Conservation (phyloP, 371 early-diverging fungal species). For the Rhizomucor pusillus region DNA sequence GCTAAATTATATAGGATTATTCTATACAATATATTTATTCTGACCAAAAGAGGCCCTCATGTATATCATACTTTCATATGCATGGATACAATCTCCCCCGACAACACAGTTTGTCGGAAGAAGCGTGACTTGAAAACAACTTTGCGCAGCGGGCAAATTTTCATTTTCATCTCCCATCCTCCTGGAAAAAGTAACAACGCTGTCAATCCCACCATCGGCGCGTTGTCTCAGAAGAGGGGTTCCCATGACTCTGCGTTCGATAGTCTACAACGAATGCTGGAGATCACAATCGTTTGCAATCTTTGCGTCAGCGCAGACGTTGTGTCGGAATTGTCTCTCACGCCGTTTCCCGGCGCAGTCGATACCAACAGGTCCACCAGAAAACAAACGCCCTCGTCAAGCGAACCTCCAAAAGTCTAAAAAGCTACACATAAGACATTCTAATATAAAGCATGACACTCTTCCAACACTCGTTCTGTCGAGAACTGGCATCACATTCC, state of each 20-base stretch:
- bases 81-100: too few species aligned
- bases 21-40: too few species aligned
- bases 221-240: background rate
- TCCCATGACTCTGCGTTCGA: constrained; percentile 29
- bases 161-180: too few species aligned
- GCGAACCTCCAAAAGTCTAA: background rate
- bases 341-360: constrained; percentile 13
- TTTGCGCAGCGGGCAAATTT: too few species aligned
- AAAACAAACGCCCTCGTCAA: too few species aligned
- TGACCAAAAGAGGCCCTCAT: too few species aligned
- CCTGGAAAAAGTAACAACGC: too few species aligned
- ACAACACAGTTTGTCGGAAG: too few species aligned
- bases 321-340: constrained; percentile 34
- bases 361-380: background rate
- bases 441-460: background rate
- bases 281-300: constrained; percentile 23
- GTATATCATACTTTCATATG: too few species aligned
- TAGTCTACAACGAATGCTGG: constrained; percentile 31
- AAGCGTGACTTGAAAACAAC: too few species aligned
- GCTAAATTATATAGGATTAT: too few species aligned
- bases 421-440: background rate
- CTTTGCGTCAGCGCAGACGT: constrained; percentile 19
- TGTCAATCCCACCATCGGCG: too few species aligned
- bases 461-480: constrained; percentile 5
- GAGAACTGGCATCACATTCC: background rate